Base-by-base conservation (phyloP, 2,329 filamentous ascomycete species). In the Byssochlamys sp. region DNA sequence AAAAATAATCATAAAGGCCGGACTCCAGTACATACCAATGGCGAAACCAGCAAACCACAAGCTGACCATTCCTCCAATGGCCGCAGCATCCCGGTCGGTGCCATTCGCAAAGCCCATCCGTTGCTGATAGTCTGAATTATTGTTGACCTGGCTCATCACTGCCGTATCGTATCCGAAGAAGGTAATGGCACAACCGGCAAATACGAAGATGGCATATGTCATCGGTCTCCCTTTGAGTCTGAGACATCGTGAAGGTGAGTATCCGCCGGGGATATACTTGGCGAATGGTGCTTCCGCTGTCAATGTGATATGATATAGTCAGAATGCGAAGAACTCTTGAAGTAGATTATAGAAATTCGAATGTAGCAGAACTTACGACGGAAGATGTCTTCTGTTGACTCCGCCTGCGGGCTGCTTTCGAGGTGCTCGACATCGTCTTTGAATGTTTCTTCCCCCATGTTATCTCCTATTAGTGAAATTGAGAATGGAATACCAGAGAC, bases 1-100 rank as follows among this genome's bases (percentile, higher is more conserved):
- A 19, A 19, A 19, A 19, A 19, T 1, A 19, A 19, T 19, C 19
- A 19, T 19, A 19, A 19, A 19, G 19, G 19, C 19, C 19, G 19
- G 19, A 19, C 19, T 19, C 19, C 19, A 5, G 53, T 35, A 14
- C 52, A 29, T 57, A 59, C 61, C 61, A 49, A 62, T 59, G 6
- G 58, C 62, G 56, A 68, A 67, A 12, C 66, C 65, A 31, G 60
- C 63, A 59, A 66, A 68, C 64, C 66, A 68, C 14, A 68, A 55
- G 60, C 64, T 65, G 19, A 68, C 66, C 27, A 68, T 57, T 0
- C 66, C 65, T 19, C 66, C 65, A 14, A 67, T 55, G 2, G 60
- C 63, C 4, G 66, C 66, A 11, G 66, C 61, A 55, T 67, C 65
- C 39, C 63, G 53, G 45, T 56, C 55, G 14, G 63, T 61, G 11